Evolutionary conservation across 345 rosid genomes (phyloP).

Genomic region (Tarenaya hassleriana): DNA sequence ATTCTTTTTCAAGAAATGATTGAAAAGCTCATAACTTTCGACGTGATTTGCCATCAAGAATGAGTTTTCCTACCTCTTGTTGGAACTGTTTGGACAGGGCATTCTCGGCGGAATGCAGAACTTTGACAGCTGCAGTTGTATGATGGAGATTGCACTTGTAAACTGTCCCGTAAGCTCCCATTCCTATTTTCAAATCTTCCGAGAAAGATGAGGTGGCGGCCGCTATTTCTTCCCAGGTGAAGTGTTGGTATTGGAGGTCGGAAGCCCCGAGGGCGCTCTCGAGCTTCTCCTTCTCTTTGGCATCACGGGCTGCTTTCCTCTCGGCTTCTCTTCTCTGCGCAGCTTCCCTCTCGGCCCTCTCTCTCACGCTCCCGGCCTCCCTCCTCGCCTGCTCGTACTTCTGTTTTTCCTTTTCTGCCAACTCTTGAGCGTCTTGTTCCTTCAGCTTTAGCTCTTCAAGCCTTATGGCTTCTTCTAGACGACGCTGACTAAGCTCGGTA

Average conservation of each 20-base stretch:
- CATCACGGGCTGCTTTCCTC: conserved; percentile 46
- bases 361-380: conserved; percentile 49
- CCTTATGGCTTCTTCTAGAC: conserved; percentile 53
- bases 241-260: conserved; percentile 28
- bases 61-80: conserved; percentile 28
- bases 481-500: conserved; percentile 36
- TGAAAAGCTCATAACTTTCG: neutral
- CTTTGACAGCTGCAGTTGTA: conserved; percentile 33
- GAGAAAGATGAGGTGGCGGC: conserved; percentile 34
- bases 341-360: conserved; percentile 52
- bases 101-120: conserved; percentile 29
- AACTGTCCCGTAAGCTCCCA: conserved; percentile 32
- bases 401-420: conserved; percentile 54
- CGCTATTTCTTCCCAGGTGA: conserved; percentile 32
- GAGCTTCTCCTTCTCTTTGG: conserved; percentile 71
- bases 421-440: conserved; percentile 51
- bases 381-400: conserved; percentile 46
- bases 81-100: conserved; percentile 26
- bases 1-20: neutral
- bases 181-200: conserved; percentile 32
- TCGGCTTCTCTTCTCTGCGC: conserved; percentile 54
- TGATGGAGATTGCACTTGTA: conserved; percentile 35
- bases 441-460: conserved; percentile 48
- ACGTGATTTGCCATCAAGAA: conserved; percentile 6
- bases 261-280: conserved; percentile 47